Evolutionary conservation across 257 asterid genomes (phyloP).

Genomic region (Leptodermis oblonga): DNA sequence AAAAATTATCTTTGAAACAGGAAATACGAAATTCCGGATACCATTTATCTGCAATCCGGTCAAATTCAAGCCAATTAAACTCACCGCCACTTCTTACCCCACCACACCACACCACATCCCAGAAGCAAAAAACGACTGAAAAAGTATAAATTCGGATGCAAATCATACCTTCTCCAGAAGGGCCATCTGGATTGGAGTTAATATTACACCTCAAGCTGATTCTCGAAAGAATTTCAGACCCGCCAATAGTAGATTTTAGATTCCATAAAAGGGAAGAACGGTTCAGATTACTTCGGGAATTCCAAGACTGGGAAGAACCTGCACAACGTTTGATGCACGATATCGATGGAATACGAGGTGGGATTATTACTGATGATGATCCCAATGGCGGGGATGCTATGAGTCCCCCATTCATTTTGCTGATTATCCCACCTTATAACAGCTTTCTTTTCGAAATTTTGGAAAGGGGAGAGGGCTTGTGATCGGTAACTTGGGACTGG

Average conservation of each 20-base stretch:
- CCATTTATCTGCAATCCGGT: neutral
- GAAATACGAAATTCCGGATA: neutral
- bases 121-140: neutral
- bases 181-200: conserved; percentile 26
- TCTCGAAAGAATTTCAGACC: conserved; percentile 19
- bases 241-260: conserved; percentile 16
- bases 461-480: too few species aligned
- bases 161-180: conserved; percentile 29
- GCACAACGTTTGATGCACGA: neutral
- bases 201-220: conserved; percentile 32
- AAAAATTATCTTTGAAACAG: neutral
- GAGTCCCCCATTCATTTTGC: conserved; percentile 30
- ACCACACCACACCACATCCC: neutral
- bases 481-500: too few species aligned
- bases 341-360: conserved; percentile 15
- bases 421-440: neutral
- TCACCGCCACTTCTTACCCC: neutral
- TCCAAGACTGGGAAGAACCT: neutral
- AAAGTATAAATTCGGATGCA: neutral
- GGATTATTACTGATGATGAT: conserved; percentile 9
- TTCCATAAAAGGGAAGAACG: conserved; percentile 16
- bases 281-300: conserved; percentile 13
- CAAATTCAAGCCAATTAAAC: neutral
- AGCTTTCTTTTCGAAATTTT: too few species aligned
- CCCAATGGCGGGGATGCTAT: conserved; percentile 25